phyloP scores from a whole-genome alignment of 176 grass and related monocot genomes.

The Rhipidocladum racemiflorum region DNA sequence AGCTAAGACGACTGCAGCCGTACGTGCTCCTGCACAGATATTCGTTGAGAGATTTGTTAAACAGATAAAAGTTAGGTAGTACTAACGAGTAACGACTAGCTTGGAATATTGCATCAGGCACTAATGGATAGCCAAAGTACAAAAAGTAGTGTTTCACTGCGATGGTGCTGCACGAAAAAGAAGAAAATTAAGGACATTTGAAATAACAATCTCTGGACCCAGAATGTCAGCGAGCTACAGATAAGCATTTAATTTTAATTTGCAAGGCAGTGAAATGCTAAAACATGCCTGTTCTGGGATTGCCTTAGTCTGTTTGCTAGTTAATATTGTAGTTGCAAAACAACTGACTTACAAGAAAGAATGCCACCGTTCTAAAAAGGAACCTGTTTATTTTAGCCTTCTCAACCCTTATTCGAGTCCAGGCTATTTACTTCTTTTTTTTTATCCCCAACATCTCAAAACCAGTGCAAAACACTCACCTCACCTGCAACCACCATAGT shows the following conservation, averaged over 20 bases:
- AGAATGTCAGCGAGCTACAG: background rate
- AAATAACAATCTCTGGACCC: background rate
- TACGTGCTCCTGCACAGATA: background rate
- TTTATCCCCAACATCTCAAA: too few relatives aligned
- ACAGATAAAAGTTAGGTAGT: background rate
- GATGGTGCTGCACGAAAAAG: background rate
- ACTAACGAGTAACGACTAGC: background rate
- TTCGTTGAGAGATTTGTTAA: background rate
- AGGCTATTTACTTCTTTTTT: too few relatives aligned
- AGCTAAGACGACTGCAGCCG: background rate
- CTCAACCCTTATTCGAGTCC: too few relatives aligned
- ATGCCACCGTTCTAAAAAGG: too few relatives aligned
- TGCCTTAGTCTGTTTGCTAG: background rate
- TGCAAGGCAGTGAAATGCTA: background rate
- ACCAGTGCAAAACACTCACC: too few relatives aligned
- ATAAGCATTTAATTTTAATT: background rate
- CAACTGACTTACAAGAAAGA: too few relatives aligned
- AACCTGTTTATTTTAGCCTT: too few relatives aligned
- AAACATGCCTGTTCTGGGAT: background rate
- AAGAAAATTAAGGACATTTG: background rate
- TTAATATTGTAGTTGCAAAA: too few relatives aligned
- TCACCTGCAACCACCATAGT: too few relatives aligned
- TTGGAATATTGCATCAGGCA: constrained; percentile 3
- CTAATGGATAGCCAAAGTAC: background rate
- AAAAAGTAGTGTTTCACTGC: too few relatives aligned